Evolutionary conservation across 169 alveolate genomes (phyloP), one percentile per base, ranked within the genome.

Genomic region (Plasmodium relictum): DNA sequence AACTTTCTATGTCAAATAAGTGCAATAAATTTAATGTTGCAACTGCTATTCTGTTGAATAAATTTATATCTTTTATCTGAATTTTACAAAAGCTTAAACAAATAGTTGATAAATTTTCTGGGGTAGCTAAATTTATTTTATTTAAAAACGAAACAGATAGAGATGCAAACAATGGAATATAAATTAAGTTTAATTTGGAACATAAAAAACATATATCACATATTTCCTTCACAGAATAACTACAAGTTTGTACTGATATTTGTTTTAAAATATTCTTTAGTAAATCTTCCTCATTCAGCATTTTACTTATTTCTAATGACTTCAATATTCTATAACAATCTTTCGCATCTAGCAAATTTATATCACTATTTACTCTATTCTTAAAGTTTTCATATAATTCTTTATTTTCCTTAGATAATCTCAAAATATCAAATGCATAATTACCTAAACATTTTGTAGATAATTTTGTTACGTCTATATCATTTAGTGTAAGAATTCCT

Each of bases 121-220:
- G 91, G 0, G 68, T 70, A 18, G 91, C 91, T 24, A 83, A 83
- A 61, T 66, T 83, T 5, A 83, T 83, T 58, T 83, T 83, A 71
- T 83, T 83, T 48, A 83, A 56, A 83, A 83, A 83, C 6, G 85
- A 45, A 41, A 83, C 12, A 48, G 91, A 83, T 50, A 83, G n/a
- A 2, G 91, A 83, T 12, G 91, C 91, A 58, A 68, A 83, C 59
- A 83, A 61, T 6, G 91, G 91, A n/a, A 83, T 83, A 61, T 58
- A 83, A 0, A 83, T 18, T 18, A 83, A 39, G 41, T 66, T 69
- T 44, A 83, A 62, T 71, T 69, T 83, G 2, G 91, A 59, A 83
- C 91, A 83, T 39, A 83, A 41, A 83, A 83, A 83, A 54, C 65
- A 83, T 26, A 83, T 83, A 48, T 83, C 91, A 68, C 91, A 83